phyloP scores from a whole-genome alignment of 1,284 basidiomycete genomes.

The Malassezia japonica region DNA sequence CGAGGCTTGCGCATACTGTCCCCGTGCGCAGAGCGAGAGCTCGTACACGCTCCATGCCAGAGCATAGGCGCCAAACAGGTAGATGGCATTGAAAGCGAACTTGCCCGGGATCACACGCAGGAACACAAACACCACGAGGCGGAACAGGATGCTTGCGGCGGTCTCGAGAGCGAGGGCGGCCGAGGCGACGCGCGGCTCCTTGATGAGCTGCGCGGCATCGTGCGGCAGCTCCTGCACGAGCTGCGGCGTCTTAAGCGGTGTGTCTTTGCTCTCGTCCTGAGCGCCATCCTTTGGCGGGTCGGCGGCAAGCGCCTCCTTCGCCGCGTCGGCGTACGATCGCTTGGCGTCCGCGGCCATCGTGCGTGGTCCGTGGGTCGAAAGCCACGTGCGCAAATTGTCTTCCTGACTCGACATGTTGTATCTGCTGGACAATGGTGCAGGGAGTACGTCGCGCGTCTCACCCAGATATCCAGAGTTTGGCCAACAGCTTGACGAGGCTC shows the following conservation, averaged over 20 bases:
- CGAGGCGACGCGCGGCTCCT: not conserved
- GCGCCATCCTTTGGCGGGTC: no score
- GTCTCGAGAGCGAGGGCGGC: conserved; percentile 18
- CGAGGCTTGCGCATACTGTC: not conserved
- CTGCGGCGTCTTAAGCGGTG: not conserved
- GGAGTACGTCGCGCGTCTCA: conserved; percentile 24
- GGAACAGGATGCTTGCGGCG: conserved; percentile 28
- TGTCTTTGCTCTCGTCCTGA: not conserved
- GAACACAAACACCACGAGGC: conserved; percentile 32
- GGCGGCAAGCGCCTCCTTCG: no score
- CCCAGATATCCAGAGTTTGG: conserved; percentile 54
- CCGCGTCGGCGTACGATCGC: not conserved
- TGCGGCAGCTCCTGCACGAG: not conserved
- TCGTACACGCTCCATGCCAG: conserved; percentile 28
- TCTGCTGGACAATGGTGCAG: conserved; percentile 46
- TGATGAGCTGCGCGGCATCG: not conserved
- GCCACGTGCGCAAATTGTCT: not conserved
- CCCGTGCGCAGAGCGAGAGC: conserved; percentile 19
- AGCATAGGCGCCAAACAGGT: conserved; percentile 16
- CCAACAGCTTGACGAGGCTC: conserved; percentile 79
- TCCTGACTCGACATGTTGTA: conserved; percentile 32
- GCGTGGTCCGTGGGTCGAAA: not conserved
- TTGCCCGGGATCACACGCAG: conserved; percentile 37
- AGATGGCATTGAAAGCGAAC: conserved; percentile 9
- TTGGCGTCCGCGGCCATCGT: not conserved